Conservation (phyloP, 2,329 filamentous ascomycete species). For the Alternaria brassicae region DNA sequence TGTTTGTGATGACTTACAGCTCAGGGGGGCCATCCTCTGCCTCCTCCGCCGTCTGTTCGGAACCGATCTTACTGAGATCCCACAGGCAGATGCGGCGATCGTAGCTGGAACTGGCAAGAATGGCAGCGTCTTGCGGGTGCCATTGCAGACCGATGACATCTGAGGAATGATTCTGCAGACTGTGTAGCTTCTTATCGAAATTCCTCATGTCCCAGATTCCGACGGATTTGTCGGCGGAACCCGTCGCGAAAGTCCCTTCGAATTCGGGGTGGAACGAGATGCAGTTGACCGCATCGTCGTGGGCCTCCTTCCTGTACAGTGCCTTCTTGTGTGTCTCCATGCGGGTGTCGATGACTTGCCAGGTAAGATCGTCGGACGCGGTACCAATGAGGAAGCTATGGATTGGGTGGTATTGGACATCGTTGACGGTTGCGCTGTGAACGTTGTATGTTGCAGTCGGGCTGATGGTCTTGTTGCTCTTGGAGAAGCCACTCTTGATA, state of each 20-base stretch:
- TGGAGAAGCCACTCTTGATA: slow-evolving; percentile 72
- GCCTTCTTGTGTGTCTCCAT: slow-evolving; percentile 69
- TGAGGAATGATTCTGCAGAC: slow-evolving; percentile 85
- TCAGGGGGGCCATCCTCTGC: slow-evolving; percentile 94
- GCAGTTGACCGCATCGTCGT: slow-evolving; percentile 94
- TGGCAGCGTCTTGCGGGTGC: slow-evolving; percentile 89
- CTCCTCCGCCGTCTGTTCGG: slow-evolving; percentile 94
- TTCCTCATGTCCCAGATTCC: slow-evolving; percentile 95
- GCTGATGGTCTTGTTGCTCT: slow-evolving; percentile 72
- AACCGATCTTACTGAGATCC: slow-evolving; percentile 90
- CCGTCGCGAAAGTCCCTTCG: slow-evolving; percentile 90
- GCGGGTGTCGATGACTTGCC: slow-evolving; percentile 91
- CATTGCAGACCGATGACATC: slow-evolving; percentile 91
- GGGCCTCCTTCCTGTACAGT: slow-evolving; percentile 75
- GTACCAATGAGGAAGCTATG: slow-evolving; percentile 83
- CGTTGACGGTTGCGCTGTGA: slow-evolving; percentile 91
- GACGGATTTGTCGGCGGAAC: slow-evolving; percentile 93
- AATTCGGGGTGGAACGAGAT: slow-evolving; percentile 90
- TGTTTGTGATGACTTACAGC: slow-evolving; percentile 66
- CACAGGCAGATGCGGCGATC: slow-evolving; percentile 95
- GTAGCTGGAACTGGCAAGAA: slow-evolving; percentile 90
- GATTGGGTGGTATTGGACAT: slow-evolving; percentile 92
- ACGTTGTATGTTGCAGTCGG: slow-evolving; percentile 81
- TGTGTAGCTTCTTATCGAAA: slow-evolving; percentile 87
- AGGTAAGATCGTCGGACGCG: slow-evolving; percentile 92